These are phyloP conservation scores for Yamadazyma mexicana DNA, from an alignment of 1,139 yeast genomes.

Conservation along the genomic window DNA sequence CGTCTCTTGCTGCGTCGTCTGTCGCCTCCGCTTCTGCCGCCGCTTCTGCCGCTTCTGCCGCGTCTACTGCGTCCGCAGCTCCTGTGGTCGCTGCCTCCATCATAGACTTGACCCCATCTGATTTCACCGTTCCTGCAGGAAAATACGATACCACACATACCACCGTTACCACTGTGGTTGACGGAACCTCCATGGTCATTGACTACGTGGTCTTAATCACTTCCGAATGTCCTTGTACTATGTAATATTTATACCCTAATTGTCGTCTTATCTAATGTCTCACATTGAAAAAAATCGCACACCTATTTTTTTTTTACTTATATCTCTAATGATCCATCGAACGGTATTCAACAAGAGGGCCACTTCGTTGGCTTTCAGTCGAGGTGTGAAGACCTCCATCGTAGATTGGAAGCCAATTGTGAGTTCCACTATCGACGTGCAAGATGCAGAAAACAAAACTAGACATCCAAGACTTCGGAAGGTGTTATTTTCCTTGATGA, in stretches of 20 bases:
- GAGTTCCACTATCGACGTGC: constrained; percentile 48
- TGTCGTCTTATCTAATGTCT: neutral
- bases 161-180: constrained; percentile 22
- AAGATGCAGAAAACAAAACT: constrained; percentile 40
- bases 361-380: constrained; percentile 6
- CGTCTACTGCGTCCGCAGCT: constrained; percentile 1
- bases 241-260: neutral
- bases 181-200: constrained; percentile 31
- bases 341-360: constrained; percentile 1
- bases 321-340: constrained; percentile 2
- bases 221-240: constrained; percentile 18
- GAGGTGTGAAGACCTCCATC: constrained; percentile 61
- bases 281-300: neutral
- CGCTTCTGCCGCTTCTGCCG: constrained; percentile 4
- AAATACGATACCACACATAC: constrained; percentile 27
- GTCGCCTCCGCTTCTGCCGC: constrained; percentile 9
- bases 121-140: constrained; percentile 21
- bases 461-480: constrained; percentile 43
- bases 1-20: constrained; percentile 1
- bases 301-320: neutral
- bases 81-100: constrained; percentile 4
- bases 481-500: constrained; percentile 57
- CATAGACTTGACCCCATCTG: constrained; percentile 3
- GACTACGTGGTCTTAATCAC: constrained; percentile 36
- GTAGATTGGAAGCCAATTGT: constrained; percentile 83